Evolutionary conservation across 306 rosid species (phyloP).

Genomic region (Fagus crenata): DNA sequence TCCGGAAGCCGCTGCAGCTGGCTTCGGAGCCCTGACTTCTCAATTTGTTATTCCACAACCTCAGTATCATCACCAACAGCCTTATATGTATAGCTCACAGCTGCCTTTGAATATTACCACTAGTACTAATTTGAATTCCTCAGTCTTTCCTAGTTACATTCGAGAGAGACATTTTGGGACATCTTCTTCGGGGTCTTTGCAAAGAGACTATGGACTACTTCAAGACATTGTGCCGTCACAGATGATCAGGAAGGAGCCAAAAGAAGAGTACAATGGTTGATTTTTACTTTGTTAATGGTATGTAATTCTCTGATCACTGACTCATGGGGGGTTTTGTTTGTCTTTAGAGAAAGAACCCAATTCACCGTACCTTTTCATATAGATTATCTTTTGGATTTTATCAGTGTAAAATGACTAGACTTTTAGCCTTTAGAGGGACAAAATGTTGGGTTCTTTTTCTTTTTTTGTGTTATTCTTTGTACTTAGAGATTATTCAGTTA

Average conservation of each 20-base stretch:
- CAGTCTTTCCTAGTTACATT: slow-evolving; percentile 33
- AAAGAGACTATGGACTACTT: slow-evolving; percentile 75
- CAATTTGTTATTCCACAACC: slow-evolving; percentile 21
- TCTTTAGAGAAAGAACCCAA: slow-evolving; percentile 6
- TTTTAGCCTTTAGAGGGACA: slow-evolving; percentile 18
- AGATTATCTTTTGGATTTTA: slow-evolving; percentile 16
- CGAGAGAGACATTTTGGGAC: slow-evolving; percentile 35
- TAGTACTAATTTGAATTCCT: slow-evolving; percentile 2
- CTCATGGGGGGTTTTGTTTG: neutral
- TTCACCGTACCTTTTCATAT: slow-evolving; percentile 11
- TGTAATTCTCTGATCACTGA: slow-evolving; percentile 24
- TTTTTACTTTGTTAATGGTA: slow-evolving; percentile 5
- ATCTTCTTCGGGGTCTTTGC: slow-evolving; percentile 22
- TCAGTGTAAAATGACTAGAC: slow-evolving; percentile 18
- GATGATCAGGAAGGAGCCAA: slow-evolving; percentile 46
- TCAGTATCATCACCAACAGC: slow-evolving; percentile 30
- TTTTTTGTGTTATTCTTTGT: slow-evolving; percentile 30
- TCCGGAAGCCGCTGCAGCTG: slow-evolving; percentile 25
- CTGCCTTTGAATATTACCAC: slow-evolving; percentile 39
- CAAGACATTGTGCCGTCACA: slow-evolving; percentile 71
- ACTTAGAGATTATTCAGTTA: slow-evolving; percentile 27
- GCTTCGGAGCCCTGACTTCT: slow-evolving; percentile 23
- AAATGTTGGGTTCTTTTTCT: slow-evolving; percentile 16
- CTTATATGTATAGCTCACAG: slow-evolving; percentile 37
- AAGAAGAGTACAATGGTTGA: slow-evolving; percentile 24